A percentile compares a stretch with the other conserved stretches of the same genome.
Conservation (phyloP, 2,329 filamentous ascomycete genomes). For the Aspergillus thermomutatus region DNA sequence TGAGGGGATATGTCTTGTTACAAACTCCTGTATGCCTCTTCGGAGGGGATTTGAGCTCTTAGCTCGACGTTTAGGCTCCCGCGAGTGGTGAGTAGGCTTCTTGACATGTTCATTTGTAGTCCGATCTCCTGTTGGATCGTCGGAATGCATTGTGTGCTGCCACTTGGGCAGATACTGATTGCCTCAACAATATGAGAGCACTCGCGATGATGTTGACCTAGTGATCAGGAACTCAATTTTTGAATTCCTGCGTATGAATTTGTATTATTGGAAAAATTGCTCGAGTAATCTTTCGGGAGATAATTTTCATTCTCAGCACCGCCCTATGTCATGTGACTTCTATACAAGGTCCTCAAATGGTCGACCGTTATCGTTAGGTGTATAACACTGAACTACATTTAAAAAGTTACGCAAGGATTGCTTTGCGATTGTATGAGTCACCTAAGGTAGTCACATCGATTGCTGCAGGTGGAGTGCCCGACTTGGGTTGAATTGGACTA, state of each 20-base stretch:
- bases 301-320: neutral
- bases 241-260: neutral
- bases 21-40: conserved; percentile 28
- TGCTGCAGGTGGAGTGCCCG: neutral
- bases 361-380: too few relatives aligned
- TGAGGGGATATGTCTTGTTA: conserved; percentile 21
- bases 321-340: conserved; percentile 1
- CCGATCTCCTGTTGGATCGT: neutral
- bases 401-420: neutral
- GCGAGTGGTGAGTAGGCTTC: neutral
- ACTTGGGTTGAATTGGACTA: neutral
- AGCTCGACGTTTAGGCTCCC: conserved; percentile 5
- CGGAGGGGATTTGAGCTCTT: conserved; percentile 29
- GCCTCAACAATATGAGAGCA: neutral
- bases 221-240: neutral
- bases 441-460: neutral
- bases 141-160: conserved; percentile 1
- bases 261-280: neutral
- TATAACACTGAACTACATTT: neutral
- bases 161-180: neutral
- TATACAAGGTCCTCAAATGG: neutral
- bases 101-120: neutral
- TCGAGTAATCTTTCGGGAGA: neutral
- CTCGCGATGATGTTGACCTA: neutral
- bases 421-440: neutral